Evolutionary conservation across 257 asterid species (phyloP).

Genomic region (Ilex asprella): DNA sequence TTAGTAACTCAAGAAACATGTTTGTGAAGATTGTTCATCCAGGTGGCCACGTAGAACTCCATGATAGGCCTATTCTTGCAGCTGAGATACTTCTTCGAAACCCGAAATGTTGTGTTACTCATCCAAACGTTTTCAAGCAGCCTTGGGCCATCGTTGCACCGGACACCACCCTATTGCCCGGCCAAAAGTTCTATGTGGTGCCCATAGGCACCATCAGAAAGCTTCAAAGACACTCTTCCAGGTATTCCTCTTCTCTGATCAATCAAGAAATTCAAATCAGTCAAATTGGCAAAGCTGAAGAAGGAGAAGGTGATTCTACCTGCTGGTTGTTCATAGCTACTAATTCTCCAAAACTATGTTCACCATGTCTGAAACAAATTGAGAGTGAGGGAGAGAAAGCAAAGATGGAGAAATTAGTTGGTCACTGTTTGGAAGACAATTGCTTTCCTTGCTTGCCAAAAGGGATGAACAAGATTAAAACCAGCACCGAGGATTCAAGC

Average conservation of each 20-base stretch:
- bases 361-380: too few species aligned
- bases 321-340: not conserved
- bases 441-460: slow-evolving; percentile 13
- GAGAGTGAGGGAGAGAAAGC: too few species aligned
- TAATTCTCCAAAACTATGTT: too few species aligned
- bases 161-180: slow-evolving; percentile 45
- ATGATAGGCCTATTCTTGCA: slow-evolving; percentile 50
- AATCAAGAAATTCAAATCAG: slow-evolving; percentile 2
- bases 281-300: not conserved
- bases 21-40: slow-evolving; percentile 61
- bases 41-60: slow-evolving; percentile 68
- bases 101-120: slow-evolving; percentile 51
- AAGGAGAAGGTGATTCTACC: not conserved
- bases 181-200: slow-evolving; percentile 53
- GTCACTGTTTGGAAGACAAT: too few species aligned
- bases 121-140: slow-evolving; percentile 52
- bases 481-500: not conserved
- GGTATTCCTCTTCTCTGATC: slow-evolving; percentile 11
- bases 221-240: slow-evolving; percentile 29
- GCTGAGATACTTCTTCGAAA: slow-evolving; percentile 44
- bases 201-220: slow-evolving; percentile 47
- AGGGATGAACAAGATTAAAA: slow-evolving; percentile 13
- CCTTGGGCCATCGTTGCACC: slow-evolving; percentile 52
- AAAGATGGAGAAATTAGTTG: too few species aligned
- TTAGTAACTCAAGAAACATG: slow-evolving; percentile 27